Percentiles rank a stretch among this genome's conserved stretches.
Conservation (phyloP, 495 filamentous ascomycete genomes). For the Polyplosphaeria fusca region DNA sequence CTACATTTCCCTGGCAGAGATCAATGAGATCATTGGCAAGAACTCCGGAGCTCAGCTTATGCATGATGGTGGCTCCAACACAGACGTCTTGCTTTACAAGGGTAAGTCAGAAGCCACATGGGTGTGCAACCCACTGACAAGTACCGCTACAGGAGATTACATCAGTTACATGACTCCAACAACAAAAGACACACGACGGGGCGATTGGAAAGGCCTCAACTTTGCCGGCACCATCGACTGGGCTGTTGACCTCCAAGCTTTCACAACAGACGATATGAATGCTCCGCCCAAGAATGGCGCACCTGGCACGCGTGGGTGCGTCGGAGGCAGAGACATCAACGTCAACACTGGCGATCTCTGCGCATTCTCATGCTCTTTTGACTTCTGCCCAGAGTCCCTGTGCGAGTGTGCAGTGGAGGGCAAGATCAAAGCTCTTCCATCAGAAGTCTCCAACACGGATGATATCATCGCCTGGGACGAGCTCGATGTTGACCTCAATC, state of each 20-base stretch:
- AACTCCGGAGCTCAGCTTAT: not conserved
- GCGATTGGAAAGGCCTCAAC: constrained; percentile 19
- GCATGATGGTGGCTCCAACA: constrained; percentile 22
- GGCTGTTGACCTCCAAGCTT: constrained; percentile 36
- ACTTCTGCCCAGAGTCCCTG: too few relatives aligned
- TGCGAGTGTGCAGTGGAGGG: too few relatives aligned
- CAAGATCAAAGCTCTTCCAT: too few relatives aligned
- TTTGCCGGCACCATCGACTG: constrained; percentile 36
- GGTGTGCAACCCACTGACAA: constrained; percentile 38
- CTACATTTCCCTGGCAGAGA: constrained; percentile 33
- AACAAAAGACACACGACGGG: constrained; percentile 21
- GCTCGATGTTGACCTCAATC: too few relatives aligned
- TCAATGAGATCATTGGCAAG: constrained; percentile 12
- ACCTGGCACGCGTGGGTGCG: too few relatives aligned
- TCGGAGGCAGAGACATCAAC: too few relatives aligned
- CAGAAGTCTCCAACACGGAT: too few relatives aligned
- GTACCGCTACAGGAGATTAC: too few relatives aligned
- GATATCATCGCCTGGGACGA: too few relatives aligned
- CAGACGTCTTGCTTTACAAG: constrained; percentile 45
- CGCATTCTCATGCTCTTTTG: too few relatives aligned
- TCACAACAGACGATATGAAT: not conserved
- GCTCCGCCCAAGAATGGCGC: not conserved
- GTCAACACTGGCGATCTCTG: too few relatives aligned
- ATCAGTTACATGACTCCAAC: constrained; percentile 43
- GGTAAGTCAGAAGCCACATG: not conserved